Percentiles rank a stretch among this genome's conserved stretches.
These are phyloP conservation scores for Leishmania braziliensis DNA, from an alignment of 208 protist species.

Conservation along the genomic window DNA sequence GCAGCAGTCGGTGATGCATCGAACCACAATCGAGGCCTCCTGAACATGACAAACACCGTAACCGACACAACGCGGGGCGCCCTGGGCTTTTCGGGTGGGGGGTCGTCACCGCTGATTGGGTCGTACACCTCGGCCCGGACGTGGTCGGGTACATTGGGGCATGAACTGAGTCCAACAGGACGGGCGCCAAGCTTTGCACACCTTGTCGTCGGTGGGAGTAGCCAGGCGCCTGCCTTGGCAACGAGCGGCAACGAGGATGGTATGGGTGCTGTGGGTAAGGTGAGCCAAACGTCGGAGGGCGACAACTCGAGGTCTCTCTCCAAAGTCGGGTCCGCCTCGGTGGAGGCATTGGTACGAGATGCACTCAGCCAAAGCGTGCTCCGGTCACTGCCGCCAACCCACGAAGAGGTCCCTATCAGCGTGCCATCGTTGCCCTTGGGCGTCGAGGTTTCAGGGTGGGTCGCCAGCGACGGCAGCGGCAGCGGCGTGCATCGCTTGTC, in stretches of 20 bases:
- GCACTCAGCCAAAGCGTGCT: conserved; percentile 69
- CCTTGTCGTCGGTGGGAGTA: not conserved
- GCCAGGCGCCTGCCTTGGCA: not conserved
- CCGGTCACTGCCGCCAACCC: conserved; percentile 35
- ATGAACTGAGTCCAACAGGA: conserved; percentile 13
- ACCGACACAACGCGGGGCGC: not conserved
- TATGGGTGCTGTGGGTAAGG: not conserved
- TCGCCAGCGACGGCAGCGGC: not conserved
- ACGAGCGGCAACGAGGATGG: not conserved
- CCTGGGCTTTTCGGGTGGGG: conserved; percentile 4
- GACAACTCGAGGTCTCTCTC: not conserved
- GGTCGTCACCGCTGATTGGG: conserved; percentile 6
- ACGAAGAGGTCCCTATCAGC: conserved; percentile 15
- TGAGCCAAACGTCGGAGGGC: not conserved
- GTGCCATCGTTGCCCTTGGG: not conserved
- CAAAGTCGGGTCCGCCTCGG: conserved; percentile 23
- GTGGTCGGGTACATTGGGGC: conserved; percentile 7
- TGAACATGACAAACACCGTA: not conserved
- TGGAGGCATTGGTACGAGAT: conserved; percentile 57
- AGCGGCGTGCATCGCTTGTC: not conserved
- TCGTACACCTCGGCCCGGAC: not conserved
- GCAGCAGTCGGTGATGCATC: conserved; percentile 20
- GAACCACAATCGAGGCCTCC: conserved; percentile 4
- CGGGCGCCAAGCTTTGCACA: conserved; percentile 4
- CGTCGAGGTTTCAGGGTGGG: conserved; percentile 4